Evolutionary conservation across 805 yeast genomes (phyloP).

Genomic region (Yamadazyma endophytica): DNA sequence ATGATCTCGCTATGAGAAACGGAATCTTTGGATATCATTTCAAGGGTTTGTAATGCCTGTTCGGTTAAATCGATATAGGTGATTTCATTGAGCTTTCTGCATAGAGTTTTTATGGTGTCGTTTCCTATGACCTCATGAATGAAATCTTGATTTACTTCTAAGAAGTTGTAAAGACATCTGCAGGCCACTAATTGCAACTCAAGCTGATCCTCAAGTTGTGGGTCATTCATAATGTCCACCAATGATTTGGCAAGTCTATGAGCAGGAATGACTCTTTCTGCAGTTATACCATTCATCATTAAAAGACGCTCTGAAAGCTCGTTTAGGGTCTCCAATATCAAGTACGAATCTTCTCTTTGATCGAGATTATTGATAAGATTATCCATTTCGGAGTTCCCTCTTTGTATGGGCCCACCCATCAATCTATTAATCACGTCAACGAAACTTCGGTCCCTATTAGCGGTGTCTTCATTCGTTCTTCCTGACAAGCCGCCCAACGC

Average conservation of each 20-base stretch:
- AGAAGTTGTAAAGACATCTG: conserved; percentile 74
- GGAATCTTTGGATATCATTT: conserved; percentile 55
- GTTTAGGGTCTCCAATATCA: conserved; percentile 59
- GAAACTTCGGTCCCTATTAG: conserved; percentile 15
- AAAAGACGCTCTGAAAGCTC: conserved; percentile 61
- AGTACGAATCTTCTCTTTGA: conserved; percentile 52
- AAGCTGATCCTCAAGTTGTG: conserved; percentile 54
- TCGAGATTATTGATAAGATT: conserved; percentile 33
- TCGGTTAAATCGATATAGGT: conserved; percentile 89
- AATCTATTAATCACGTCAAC: conserved; percentile 31
- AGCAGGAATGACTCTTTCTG: conserved; percentile 63
- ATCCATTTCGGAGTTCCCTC: conserved; percentile 27
- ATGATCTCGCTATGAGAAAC: conserved; percentile 49
- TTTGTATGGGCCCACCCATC: conserved; percentile 22
- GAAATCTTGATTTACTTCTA: conserved; percentile 69
- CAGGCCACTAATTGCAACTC: conserved; percentile 84
- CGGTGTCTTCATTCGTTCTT: neutral
- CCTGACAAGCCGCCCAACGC: conserved; percentile 20
- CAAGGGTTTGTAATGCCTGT: conserved; percentile 76
- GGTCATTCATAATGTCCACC: conserved; percentile 55
- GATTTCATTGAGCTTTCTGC: conserved; percentile 65
- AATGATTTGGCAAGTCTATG: conserved; percentile 51
- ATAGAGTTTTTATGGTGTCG: conserved; percentile 63
- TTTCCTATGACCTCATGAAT: conserved; percentile 58
- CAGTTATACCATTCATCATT: conserved; percentile 62